These are phyloP conservation scores for Umbellularia californica DNA, from an alignment of 164 flowering plant species.

Conservation along the genomic window DNA sequence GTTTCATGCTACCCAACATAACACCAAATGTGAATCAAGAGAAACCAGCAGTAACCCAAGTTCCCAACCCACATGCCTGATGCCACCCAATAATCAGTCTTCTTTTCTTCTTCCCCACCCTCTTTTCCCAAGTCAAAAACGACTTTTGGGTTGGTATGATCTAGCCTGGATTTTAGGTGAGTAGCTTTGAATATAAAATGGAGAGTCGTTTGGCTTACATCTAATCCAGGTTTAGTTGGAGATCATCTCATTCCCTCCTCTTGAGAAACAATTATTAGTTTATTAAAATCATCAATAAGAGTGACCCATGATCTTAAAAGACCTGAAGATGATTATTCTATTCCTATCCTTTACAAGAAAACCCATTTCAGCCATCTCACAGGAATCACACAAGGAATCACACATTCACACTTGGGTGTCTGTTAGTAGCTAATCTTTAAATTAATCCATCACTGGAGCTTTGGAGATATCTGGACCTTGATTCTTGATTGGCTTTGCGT, in stretches of 20 bases:
- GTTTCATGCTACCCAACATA: slow-evolving; percentile 4
- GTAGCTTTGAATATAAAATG: background rate
- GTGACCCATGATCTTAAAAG: background rate
- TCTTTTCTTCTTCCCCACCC: no score
- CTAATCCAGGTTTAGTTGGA: background rate
- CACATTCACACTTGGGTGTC: background rate
- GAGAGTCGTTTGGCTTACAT: background rate
- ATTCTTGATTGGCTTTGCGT: background rate
- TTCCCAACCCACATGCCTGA: background rate
- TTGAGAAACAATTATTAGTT: no score
- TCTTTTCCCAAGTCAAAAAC: background rate
- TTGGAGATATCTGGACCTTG: background rate
- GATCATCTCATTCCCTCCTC: background rate
- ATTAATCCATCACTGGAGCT: background rate
- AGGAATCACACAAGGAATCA: background rate
- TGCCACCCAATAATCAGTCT: background rate
- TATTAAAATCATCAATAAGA: no score
- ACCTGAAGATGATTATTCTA: background rate
- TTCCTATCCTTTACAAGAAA: background rate
- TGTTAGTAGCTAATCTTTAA: background rate
- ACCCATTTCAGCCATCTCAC: background rate
- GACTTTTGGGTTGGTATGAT: background rate
- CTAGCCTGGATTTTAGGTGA: background rate
- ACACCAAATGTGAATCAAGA: background rate
- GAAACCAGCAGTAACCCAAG: background rate